Base-by-base conservation (phyloP, 164 flowering plant genomes). In the Houttuynia cordata region DNA sequence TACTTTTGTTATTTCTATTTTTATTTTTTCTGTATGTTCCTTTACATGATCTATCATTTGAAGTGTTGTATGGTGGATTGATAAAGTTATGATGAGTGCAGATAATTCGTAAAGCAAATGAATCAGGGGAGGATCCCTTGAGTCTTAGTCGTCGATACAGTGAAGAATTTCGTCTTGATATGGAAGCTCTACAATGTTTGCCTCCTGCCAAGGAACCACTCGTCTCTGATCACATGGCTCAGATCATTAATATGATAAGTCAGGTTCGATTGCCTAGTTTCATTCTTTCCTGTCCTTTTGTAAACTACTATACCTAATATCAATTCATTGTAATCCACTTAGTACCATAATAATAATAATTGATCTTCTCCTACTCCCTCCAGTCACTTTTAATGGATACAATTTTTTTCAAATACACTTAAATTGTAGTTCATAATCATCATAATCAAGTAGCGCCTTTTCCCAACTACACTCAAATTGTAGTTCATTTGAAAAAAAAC, bases 31-130 rank as follows among this genome's bases (percentile, higher is more conserved):
- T 30, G 37, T 2, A 30, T 2, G 6, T 30, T n/a, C n/a, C n/a
- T 30, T 30, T 30, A 6, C 37, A 30, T 30, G 37, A 30, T 6
- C 37, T 30, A 30, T 45, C 49, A 12, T 45, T 45, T 45, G 14
- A 45, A 45, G 17, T 12, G 49, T 17, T 3, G 49, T 30, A 30
- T 30, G 49, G 1, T 42, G 49, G 17, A 4, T 45, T 45, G 15
- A 45, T 45, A 45, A 45, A 45, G 49, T 18, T 34, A 10, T 34
- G 19, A 9, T 10, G 21, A 37, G 18, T 79, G 54, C 83, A 93
- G 97, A 90, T 93, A 62, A 93, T 93, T 63, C 70, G 70, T 0
- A 71, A 89, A 68, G 96, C 97, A 30, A 88, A 90, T 74, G 97
- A 93, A 67, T 7, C 47, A 50, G 80, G 78, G 17, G 95, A 86